phyloP scores from a whole-genome alignment of 2,329 filamentous ascomycete genomes.

The Pyrenophora seminiperda region DNA sequence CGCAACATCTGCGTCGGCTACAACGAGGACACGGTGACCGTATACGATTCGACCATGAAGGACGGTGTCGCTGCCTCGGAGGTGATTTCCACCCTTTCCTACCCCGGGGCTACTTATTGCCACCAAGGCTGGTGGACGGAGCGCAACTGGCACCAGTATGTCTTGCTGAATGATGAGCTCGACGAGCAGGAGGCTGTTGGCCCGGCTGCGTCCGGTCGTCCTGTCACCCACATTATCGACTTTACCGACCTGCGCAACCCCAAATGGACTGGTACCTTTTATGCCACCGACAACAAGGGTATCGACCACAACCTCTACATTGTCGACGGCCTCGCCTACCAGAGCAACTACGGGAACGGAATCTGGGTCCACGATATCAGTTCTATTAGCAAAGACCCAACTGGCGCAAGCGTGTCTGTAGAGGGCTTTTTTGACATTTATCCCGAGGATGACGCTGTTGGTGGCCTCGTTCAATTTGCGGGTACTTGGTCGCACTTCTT shows the following conservation, averaged over 20 bases:
- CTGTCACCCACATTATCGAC: slow-evolving; percentile 45
- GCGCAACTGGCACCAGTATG: slow-evolving; percentile 40
- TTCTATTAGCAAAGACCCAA: slow-evolving; percentile 47
- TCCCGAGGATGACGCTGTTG: slow-evolving; percentile 48
- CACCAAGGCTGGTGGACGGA: slow-evolving; percentile 63
- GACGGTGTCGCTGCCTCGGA: slow-evolving; percentile 60
- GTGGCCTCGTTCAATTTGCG: slow-evolving; percentile 48
- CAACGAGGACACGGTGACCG: slow-evolving; percentile 59
- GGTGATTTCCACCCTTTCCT: slow-evolving; percentile 60
- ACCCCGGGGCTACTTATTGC: slow-evolving; percentile 61
- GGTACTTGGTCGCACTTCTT: slow-evolving; percentile 51
- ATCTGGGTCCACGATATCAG: slow-evolving; percentile 49
- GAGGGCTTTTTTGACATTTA: slow-evolving; percentile 52
- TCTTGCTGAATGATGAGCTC: slow-evolving; percentile 43
- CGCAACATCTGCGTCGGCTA: slow-evolving; percentile 63
- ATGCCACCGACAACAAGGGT: slow-evolving; percentile 43
- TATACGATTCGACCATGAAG: slow-evolving; percentile 60
- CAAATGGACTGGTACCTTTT: slow-evolving; percentile 50
- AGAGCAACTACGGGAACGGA: slow-evolving; percentile 50
- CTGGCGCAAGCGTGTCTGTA: slow-evolving; percentile 47
- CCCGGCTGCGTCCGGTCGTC: slow-evolving; percentile 38
- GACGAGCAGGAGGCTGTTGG: slow-evolving; percentile 39
- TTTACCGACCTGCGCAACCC: slow-evolving; percentile 41
- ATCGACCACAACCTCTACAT: slow-evolving; percentile 56
- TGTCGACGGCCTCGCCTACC: slow-evolving; percentile 48